These are phyloP conservation scores for Fistulinella cinereoalba DNA, from an alignment of 1,284 basidiomycete species.

Conservation along the genomic window DNA sequence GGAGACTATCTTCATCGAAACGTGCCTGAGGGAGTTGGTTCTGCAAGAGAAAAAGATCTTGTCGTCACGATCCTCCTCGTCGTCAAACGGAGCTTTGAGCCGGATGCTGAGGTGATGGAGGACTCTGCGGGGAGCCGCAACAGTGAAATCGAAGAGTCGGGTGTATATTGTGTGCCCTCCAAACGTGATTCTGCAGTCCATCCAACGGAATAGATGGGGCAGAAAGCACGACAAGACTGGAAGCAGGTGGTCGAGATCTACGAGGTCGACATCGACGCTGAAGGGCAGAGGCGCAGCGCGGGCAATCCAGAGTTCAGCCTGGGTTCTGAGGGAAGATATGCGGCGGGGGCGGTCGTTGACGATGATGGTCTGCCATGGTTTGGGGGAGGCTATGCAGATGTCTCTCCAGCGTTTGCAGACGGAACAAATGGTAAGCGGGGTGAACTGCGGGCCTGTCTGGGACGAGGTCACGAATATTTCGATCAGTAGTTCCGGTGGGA, in stretches of 20 bases:
- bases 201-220: conserved; percentile 52
- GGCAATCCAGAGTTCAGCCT: conserved; percentile 52
- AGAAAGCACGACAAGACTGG: conserved; percentile 62
- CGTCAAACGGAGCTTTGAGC: conserved; percentile 29
- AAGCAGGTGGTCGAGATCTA: conserved; percentile 50
- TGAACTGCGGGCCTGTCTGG: conserved; percentile 40
- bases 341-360: conserved; percentile 43
- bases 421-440: conserved; percentile 45
- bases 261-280: conserved; percentile 51
- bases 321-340: conserved; percentile 39
- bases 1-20: conserved; percentile 44
- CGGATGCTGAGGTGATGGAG: conserved; percentile 30
- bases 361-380: conserved; percentile 56
- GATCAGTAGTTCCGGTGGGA: conserved; percentile 60
- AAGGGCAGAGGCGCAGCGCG: conserved; percentile 53
- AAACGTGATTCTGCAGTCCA: conserved; percentile 42
- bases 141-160: conserved; percentile 20
- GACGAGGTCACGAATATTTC: conserved; percentile 53
- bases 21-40: conserved; percentile 30
- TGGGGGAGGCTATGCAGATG: conserved; percentile 49
- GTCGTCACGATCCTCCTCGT: conserved; percentile 28
- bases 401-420: conserved; percentile 57
- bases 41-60: conserved; percentile 32
- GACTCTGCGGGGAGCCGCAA: conserved; percentile 14
- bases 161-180: conserved; percentile 19